These are phyloP conservation scores for Talaromyces sp. DNA, from an alignment of 2,329 filamentous ascomycete species.

Conservation along the genomic window DNA sequence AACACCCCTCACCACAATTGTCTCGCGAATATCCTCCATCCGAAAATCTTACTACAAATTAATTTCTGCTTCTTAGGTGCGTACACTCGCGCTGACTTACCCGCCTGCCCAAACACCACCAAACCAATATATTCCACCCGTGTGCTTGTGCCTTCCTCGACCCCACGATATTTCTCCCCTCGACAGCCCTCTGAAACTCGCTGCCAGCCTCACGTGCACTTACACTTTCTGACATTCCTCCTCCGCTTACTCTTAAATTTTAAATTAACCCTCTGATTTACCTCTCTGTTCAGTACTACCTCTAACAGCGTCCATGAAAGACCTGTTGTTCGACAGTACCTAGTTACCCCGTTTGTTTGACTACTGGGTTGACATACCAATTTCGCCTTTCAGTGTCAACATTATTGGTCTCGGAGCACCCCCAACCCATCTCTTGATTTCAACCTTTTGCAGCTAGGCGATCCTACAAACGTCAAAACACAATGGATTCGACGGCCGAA, in stretches of 20 bases:
- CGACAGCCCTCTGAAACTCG: constrained; percentile 31
- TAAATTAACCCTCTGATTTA: constrained; percentile 15
- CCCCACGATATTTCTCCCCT: constrained; percentile 25
- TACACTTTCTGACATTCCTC: constrained; percentile 11
- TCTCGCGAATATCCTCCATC: background rate
- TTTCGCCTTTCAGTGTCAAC: constrained; percentile 27
- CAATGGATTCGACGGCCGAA: constrained; percentile 87
- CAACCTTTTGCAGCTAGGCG: constrained; percentile 24
- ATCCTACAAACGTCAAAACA: constrained; percentile 40
- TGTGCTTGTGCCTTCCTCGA: constrained; percentile 13
- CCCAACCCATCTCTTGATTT: constrained; percentile 29
- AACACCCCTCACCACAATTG: background rate
- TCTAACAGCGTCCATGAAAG: constrained; percentile 21
- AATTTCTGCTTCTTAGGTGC: background rate
- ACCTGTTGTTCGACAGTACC: constrained; percentile 20
- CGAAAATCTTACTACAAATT: background rate
- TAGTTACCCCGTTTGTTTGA: constrained; percentile 25
- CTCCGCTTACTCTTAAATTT: background rate
- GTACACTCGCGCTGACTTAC: background rate
- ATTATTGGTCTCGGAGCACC: constrained; percentile 32
- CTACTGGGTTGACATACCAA: constrained; percentile 26
- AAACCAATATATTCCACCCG: constrained; percentile 11
- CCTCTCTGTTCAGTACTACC: constrained; percentile 20
- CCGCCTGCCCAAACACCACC: constrained; percentile 15
- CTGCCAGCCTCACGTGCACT: constrained; percentile 28